A percentile compares a stretch with the other conserved stretches of the same genome.
Conservation (phyloP, 1,139 yeast species). For the Pichia sp. region DNA sequence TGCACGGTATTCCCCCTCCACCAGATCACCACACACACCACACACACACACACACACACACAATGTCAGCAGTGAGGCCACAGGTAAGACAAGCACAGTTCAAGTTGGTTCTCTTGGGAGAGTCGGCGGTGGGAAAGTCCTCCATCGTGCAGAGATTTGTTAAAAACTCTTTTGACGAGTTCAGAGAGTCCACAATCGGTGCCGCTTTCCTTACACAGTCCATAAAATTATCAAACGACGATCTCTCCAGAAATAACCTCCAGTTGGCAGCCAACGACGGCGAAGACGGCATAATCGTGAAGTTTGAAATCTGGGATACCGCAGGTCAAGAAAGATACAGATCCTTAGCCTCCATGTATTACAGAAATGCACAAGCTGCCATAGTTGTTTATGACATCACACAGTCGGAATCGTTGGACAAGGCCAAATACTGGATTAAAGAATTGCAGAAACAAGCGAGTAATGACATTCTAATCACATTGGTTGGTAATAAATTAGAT, state of each 20-base stretch:
- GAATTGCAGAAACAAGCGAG: conserved; percentile 91
- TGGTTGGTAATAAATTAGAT: conserved; percentile 84
- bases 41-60: too few relatives aligned
- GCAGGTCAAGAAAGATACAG: conserved; percentile 88
- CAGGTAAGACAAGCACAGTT: conserved; percentile 55
- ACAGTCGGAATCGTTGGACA: conserved; percentile 65
- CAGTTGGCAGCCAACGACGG: background rate
- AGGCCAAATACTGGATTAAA: conserved; percentile 96
- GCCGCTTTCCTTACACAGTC: conserved; percentile 97
- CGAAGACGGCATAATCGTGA: conserved; percentile 26
- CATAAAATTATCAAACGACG: conserved; percentile 43
- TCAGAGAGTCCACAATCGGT: conserved; percentile 94
- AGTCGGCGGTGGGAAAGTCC: conserved; percentile 94
- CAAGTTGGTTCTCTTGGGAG: conserved; percentile 71
- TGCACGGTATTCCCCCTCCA: too few relatives aligned
- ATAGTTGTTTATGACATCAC: conserved; percentile 75
- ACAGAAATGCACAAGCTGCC: conserved; percentile 83
- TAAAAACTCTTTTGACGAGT: conserved; percentile 90
- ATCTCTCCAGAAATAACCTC: background rate
- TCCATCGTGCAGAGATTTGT: conserved; percentile 94
- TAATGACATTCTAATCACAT: conserved; percentile 78
- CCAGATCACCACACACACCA: too few relatives aligned
- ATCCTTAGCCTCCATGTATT: conserved; percentile 82
- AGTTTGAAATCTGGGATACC: conserved; percentile 87
- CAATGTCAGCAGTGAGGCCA: background rate